Evolutionary conservation across 23 red algal genomes (phyloP).

Genomic region (Gracilariopsis chorda): DNA sequence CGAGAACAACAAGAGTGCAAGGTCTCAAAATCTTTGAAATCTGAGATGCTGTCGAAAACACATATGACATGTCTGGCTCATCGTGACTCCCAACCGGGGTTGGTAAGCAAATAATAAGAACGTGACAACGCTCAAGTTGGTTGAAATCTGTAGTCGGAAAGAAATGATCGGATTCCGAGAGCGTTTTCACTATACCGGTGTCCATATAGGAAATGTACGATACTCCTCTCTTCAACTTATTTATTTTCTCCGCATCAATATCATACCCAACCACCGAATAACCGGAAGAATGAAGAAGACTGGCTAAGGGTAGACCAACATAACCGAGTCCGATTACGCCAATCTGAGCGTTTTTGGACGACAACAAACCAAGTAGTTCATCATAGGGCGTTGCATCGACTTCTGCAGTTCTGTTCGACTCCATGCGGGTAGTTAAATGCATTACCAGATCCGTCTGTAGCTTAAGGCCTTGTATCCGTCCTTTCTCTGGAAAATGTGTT

Average conservation of each 20-base stretch:
- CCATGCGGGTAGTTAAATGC: background rate
- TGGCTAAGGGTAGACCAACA: slow-evolving; percentile 75
- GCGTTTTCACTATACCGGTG: background rate
- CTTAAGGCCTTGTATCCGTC: too few species aligned
- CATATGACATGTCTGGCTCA: slow-evolving; percentile 82
- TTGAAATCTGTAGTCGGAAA: background rate
- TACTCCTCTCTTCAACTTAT: slow-evolving; percentile 6
- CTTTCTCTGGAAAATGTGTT: too few species aligned
- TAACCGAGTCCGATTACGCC: slow-evolving; percentile 84
- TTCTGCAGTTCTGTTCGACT: background rate
- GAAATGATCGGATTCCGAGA: slow-evolving; percentile 31
- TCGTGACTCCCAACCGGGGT: slow-evolving; percentile 75
- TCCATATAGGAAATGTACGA: slow-evolving; percentile 78
- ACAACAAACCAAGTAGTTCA: background rate
- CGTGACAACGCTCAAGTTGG: slow-evolving; percentile 20
- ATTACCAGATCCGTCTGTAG: background rate
- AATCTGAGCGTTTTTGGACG: background rate
- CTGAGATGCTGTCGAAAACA: slow-evolving; percentile 14
- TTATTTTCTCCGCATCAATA: slow-evolving; percentile 53
- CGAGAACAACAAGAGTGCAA: slow-evolving; percentile 59
- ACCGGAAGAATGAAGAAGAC: slow-evolving; percentile 41
- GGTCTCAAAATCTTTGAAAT: slow-evolving; percentile 25
- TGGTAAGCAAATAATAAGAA: slow-evolving; percentile 72
- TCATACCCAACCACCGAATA: slow-evolving; percentile 66
- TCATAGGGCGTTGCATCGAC: background rate